A percentile compares a stretch with the other conserved stretches of the same genome.
Conservation (phyloP, 2,329 filamentous ascomycete species). For the Hysterium pulicare region DNA sequence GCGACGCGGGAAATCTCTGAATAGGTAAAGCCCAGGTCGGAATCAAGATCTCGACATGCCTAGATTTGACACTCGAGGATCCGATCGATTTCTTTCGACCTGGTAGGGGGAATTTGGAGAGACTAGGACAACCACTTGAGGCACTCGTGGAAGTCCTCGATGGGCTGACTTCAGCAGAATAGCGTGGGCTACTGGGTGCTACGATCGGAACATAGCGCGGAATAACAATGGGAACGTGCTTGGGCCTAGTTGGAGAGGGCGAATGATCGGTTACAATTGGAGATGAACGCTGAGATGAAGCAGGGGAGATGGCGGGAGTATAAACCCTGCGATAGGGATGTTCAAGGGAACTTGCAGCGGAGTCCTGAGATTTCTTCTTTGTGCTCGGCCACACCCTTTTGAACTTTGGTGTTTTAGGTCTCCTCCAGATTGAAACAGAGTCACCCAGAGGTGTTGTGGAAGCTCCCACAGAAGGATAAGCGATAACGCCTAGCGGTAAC, state of each 20-base stretch:
- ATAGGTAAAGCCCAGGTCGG: slow-evolving; percentile 44
- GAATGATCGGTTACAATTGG: slow-evolving; percentile 18
- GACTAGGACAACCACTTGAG: slow-evolving; percentile 26
- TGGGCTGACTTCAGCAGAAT: slow-evolving; percentile 30
- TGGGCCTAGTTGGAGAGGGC: slow-evolving; percentile 28
- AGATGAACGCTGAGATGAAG: slow-evolving; percentile 18
- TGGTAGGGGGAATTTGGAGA: slow-evolving; percentile 24
- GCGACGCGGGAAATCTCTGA: slow-evolving; percentile 34
- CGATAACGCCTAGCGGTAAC: slow-evolving; percentile 39
- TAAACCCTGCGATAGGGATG: slow-evolving; percentile 20
- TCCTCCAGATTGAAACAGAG: slow-evolving; percentile 31
- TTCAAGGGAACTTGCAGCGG: slow-evolving; percentile 23
- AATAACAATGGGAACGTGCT: slow-evolving; percentile 45
- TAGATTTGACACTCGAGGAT: slow-evolving; percentile 30
- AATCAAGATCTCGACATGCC: slow-evolving; percentile 51
- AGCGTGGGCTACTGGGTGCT: slow-evolving; percentile 35
- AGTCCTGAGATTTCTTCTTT: slow-evolving; percentile 23
- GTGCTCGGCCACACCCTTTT: slow-evolving; percentile 26
- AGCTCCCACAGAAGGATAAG: slow-evolving; percentile 33
- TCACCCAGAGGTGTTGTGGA: slow-evolving; percentile 33
- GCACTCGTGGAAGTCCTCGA: slow-evolving; percentile 29
- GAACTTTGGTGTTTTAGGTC: slow-evolving; percentile 25
- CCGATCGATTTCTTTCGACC: slow-evolving; percentile 27
- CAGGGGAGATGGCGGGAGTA: slow-evolving; percentile 16
- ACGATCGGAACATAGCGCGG: slow-evolving; percentile 40